These are phyloP conservation scores for Ogataea angusta DNA, from an alignment of 805 yeast species.

Conservation along the genomic window DNA sequence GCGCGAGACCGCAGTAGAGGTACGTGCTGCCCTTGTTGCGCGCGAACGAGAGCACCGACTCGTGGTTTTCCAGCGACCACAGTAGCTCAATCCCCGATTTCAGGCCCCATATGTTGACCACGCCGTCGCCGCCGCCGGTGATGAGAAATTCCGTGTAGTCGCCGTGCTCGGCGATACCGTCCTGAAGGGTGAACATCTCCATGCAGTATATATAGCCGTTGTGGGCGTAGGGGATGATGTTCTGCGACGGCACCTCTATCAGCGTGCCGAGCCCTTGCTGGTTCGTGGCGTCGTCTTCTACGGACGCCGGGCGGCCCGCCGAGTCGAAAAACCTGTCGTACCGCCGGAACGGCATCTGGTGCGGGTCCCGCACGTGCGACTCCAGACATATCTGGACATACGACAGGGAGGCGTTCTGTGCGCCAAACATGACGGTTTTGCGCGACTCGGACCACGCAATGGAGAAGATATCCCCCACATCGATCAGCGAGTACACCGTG, in stretches of 20 bases:
- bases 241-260: conserved; percentile 64
- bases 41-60: conserved; percentile 68
- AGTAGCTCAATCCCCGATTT: conserved; percentile 25
- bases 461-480: conserved; percentile 92
- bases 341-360: conserved; percentile 58
- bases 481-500: conserved; percentile 78
- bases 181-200: conserved; percentile 32
- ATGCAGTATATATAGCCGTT: conserved; percentile 84
- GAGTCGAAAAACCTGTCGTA: conserved; percentile 89
- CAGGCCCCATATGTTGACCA: conserved; percentile 72
- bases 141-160: conserved; percentile 41
- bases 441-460: conserved; percentile 61
- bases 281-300: conserved; percentile 4
- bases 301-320: conserved; percentile 40
- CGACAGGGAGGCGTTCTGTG: conserved; percentile 86
- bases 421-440: conserved; percentile 74
- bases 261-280: conserved; percentile 33
- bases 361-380: conserved; percentile 27
- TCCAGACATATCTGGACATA: conserved; percentile 50
- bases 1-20: conserved; percentile 77
- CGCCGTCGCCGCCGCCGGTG: conserved; percentile 90
- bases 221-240: conserved; percentile 80
- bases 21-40: conserved; percentile 58
- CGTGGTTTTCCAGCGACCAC: conserved; percentile 55
- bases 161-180: conserved; percentile 27